Conservation (phyloP, 345 rosid species). For the Hibiscus tridactylites region DNA sequence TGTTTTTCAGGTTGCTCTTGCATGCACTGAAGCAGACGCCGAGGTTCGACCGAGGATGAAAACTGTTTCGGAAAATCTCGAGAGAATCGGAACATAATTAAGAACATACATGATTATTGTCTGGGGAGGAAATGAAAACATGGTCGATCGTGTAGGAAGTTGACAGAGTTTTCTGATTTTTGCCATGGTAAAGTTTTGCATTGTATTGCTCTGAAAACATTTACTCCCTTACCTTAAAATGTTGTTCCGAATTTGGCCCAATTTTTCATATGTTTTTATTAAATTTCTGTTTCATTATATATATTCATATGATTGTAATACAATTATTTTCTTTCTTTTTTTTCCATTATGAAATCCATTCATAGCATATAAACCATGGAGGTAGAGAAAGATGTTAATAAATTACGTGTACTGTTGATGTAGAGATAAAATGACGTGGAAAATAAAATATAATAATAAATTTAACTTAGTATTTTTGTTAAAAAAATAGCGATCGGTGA, state of each 20-base stretch:
- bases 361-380: too few species aligned
- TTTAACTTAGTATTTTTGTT: too few species aligned
- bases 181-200: background rate
- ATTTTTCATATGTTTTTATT: conserved; percentile 6
- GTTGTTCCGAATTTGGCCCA: background rate
- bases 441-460: too few species aligned
- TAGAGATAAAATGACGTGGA: too few species aligned
- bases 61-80: conserved; percentile 75
- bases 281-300: background rate
- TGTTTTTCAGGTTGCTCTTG: conserved; percentile 73
- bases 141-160: background rate
- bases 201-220: background rate
- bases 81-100: conserved; percentile 46
- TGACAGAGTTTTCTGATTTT: background rate
- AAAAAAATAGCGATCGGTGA: too few species aligned
- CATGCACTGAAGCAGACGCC: conserved; percentile 82
- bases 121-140: background rate
- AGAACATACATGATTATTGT: background rate
- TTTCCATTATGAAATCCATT: too few species aligned
- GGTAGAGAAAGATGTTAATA: too few species aligned
- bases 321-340: background rate
- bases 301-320: background rate
- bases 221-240: background rate
- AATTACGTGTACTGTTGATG: too few species aligned
- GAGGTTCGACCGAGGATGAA: conserved; percentile 93